A percentile compares a stretch with the other conserved stretches of the same genome.
phyloP scores from a whole-genome alignment of 1,139 yeast genomes.

The Yamadazyma triangularis region DNA sequence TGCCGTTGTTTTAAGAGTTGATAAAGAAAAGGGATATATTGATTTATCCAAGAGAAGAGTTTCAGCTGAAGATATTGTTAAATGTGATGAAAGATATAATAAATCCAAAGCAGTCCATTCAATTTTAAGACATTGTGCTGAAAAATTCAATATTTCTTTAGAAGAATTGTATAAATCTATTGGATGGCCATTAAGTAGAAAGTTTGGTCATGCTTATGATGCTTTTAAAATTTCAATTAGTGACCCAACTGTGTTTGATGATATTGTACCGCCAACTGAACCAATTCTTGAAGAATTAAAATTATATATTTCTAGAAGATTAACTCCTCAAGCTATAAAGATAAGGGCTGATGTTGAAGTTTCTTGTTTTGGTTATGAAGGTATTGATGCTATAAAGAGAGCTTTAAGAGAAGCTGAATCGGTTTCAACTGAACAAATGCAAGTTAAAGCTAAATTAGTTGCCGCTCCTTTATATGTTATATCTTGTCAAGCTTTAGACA shows the following conservation, averaged over 20 bases:
- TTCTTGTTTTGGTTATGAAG: conserved; percentile 95
- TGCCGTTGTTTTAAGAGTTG: conserved; percentile 98
- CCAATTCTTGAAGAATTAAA: conserved; percentile 79
- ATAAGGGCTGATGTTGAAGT: conserved; percentile 98
- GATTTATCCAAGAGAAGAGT: conserved; percentile 98
- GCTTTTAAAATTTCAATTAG: conserved; percentile 96
- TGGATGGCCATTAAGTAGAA: conserved; percentile 97
- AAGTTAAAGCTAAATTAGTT: conserved; percentile 87
- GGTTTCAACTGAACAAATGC: conserved; percentile 76
- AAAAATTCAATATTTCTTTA: conserved; percentile 83
- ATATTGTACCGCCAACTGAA: conserved; percentile 63
- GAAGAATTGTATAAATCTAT: conserved; percentile 81
- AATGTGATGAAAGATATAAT: conserved; percentile 97
- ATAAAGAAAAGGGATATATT: conserved; percentile 96
- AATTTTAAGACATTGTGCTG: conserved; percentile 96
- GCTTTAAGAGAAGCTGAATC: conserved; percentile 88
- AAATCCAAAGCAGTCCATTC: conserved; percentile 97
- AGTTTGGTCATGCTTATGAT: conserved; percentile 95
- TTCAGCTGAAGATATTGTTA: conserved; percentile 94
- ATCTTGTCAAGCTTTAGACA: conserved; percentile 90
- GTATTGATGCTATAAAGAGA: conserved; percentile 92
- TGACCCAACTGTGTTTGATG: conserved; percentile 84
- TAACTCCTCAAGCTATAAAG: conserved; percentile 97
- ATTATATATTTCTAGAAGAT: conserved; percentile 82
- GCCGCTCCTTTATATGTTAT: conserved; percentile 97